phyloP scores from a whole-genome alignment of 2,329 filamentous ascomycete genomes.

The Incumbomyces lentus region DNA sequence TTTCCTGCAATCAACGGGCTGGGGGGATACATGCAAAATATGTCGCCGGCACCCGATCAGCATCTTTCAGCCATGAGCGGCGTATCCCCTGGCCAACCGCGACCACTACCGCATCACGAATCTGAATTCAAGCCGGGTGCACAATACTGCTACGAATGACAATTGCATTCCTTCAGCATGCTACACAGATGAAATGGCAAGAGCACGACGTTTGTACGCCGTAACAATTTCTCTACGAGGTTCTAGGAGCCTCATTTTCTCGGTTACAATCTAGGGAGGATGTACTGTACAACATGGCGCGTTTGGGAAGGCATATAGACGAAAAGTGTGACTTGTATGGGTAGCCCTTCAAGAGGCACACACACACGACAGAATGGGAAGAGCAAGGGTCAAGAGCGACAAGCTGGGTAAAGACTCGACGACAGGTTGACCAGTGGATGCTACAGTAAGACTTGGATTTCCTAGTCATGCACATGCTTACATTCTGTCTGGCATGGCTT shows the following conservation, averaged over 20 bases:
- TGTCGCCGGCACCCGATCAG: not conserved
- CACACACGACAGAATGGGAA: no score
- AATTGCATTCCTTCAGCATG: not conserved
- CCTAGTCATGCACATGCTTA: no score
- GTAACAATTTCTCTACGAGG: not conserved
- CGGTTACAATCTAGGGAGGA: not conserved
- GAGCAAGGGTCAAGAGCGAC: no score
- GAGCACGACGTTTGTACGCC: not conserved
- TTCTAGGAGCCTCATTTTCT: not conserved
- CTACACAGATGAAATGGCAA: no score
- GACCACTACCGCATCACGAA: not conserved
- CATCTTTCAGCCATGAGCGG: not conserved
- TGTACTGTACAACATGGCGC: not conserved
- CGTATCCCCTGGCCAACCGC: not conserved
- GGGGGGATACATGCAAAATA: not conserved
- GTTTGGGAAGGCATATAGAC: no score
- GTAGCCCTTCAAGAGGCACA: no score
- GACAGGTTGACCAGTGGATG: no score
- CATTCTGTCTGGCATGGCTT: no score
- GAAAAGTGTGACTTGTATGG: no score
- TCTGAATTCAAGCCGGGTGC: conserved; percentile 3
- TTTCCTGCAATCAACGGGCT: conserved; percentile 3
- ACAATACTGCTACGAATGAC: conserved; percentile 5
- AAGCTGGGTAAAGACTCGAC: no score
- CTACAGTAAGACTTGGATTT: no score